Conservation (phyloP, 768 basidiomycete genomes). For the Trametes coccinea region DNA sequence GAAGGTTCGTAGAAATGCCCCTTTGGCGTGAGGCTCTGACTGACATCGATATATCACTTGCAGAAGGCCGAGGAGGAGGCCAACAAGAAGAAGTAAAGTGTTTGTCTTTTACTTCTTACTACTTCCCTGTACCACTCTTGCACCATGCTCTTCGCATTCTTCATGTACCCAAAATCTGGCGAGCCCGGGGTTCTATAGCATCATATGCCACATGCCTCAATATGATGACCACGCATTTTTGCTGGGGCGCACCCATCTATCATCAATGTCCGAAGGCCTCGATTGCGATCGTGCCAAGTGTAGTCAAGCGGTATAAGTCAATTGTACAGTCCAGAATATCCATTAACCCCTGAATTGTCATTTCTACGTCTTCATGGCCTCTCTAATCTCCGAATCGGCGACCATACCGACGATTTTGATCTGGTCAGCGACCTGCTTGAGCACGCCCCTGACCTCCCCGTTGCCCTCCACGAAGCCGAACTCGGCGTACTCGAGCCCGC, state of each 20-base stretch:
- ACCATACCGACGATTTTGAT: slow-evolving; percentile 80
- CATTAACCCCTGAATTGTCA: background rate
- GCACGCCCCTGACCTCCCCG: slow-evolving; percentile 75
- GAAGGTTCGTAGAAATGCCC: slow-evolving; percentile 57
- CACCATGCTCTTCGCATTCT: slow-evolving; percentile 28
- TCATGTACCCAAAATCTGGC: slow-evolving; percentile 42
- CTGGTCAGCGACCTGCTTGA: slow-evolving; percentile 86
- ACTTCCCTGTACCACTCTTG: slow-evolving; percentile 18
- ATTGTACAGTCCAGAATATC: background rate
- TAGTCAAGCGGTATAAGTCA: too few relatives aligned
- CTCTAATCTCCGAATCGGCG: slow-evolving; percentile 70
- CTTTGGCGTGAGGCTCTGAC: slow-evolving; percentile 4
- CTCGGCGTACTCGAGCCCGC: slow-evolving; percentile 84
- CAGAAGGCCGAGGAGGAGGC: slow-evolving; percentile 93
- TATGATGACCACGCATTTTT: slow-evolving; percentile 27
- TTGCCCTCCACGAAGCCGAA: slow-evolving; percentile 91
- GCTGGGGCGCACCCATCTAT: slow-evolving; percentile 7
- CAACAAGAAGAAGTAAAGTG: slow-evolving; percentile 81
- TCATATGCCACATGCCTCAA: slow-evolving; percentile 36
- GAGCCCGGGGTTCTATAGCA: slow-evolving; percentile 32
- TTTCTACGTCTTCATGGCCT: slow-evolving; percentile 48
- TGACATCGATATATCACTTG: slow-evolving; percentile 23
- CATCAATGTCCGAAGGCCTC: background rate
- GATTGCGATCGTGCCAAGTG: too few relatives aligned
- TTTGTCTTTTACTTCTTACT: slow-evolving; percentile 21